Evolutionary conservation across 2,329 filamentous ascomycete genomes (phyloP), one percentile per base, ranked within the genome.

Genomic region (Cytospora paraplurivora): DNA sequence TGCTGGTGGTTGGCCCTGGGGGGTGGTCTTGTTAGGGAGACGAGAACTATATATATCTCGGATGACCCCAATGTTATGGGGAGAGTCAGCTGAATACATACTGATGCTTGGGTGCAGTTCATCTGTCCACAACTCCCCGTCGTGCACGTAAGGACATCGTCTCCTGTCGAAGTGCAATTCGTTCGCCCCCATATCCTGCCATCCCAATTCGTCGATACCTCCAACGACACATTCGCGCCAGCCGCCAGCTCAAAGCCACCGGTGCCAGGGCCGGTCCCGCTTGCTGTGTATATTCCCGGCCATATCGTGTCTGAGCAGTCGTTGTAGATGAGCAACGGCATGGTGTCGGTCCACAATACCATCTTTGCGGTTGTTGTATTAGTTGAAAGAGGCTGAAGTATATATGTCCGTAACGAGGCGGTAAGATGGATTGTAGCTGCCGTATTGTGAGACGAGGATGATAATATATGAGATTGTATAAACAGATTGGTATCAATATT

Each of bases 171-270:
- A 47, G 85, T 90, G 77, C 92, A 96, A 72, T 95, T 95, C 19
- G 91, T 94, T 60, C 92, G 82, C 13, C 88, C 92, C 92, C 91
- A 95, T 34, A 95, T 80, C 60, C 92, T 85, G 11, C 92, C 92
- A 72, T 91, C 88, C 92, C 91, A 96, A 68, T 92, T 85, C 56
- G 83, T 79, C 12, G 87, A 85, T 32, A 95, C 90, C 59, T 82
- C 86, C 65, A 93, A 78, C 50, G 83, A 82, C 66, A 76, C 84
- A 60, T 82, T 86, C 38, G 82, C 77, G 52, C 88, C 86, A 3
- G 85, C 73, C 1, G 75, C 71, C 41, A 94, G 81, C 70, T 86
- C 82, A 72, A 94, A 95, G 10, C 91, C 92, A 21, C 85, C 86
- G 12, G 79, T 81, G 3, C 81, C 81, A 7, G 91, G 89, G 0